Percentiles rank a stretch among this genome's conserved stretches.
phyloP scores from a whole-genome alignment of 371 early-diverging fungal species.

The Rhizopus arrhizus region DNA sequence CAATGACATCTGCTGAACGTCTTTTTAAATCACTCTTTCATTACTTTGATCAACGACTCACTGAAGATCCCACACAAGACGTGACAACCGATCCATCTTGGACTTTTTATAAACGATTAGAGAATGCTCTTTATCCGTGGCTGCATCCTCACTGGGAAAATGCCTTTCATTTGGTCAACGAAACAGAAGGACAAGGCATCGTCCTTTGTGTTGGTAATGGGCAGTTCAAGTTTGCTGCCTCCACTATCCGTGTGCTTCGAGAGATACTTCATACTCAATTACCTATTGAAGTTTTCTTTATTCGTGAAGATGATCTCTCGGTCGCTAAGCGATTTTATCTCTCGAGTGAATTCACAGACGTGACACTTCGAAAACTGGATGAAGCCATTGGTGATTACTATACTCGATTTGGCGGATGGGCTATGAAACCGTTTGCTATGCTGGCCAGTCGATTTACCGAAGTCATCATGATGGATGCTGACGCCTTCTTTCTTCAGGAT shows the following conservation, averaged over 20 bases:
- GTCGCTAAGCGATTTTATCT: slow-evolving; percentile 36
- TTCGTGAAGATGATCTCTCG: slow-evolving; percentile 57
- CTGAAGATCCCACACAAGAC: slow-evolving; percentile 5
- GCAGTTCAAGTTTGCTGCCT: slow-evolving; percentile 34
- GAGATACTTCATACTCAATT: slow-evolving; percentile 50
- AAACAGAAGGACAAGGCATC: slow-evolving; percentile 28
- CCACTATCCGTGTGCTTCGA: slow-evolving; percentile 37
- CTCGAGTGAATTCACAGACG: slow-evolving; percentile 39
- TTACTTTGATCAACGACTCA: slow-evolving; percentile 32
- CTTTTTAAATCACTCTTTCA: slow-evolving; percentile 42
- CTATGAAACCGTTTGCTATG: slow-evolving; percentile 62
- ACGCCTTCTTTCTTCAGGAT: slow-evolving; percentile 64
- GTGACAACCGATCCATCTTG: slow-evolving; percentile 17
- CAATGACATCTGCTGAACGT: slow-evolving; percentile 36
- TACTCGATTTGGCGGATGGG: slow-evolving; percentile 54
- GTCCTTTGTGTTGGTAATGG: slow-evolving; percentile 35
- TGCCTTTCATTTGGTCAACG: slow-evolving; percentile 31
- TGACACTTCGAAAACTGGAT: slow-evolving; percentile 48
- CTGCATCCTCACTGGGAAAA: slow-evolving; percentile 30
- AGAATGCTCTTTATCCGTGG: slow-evolving; percentile 34
- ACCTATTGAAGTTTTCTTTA: slow-evolving; percentile 69
- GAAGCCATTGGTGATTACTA: slow-evolving; percentile 37
- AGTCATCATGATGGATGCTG: slow-evolving; percentile 68
- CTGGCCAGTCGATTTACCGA: slow-evolving; percentile 61
- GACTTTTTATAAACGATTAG: slow-evolving; percentile 22